Base-by-base conservation (phyloP, 371 early-diverging fungal genomes). In the Mucor piriformis region DNA sequence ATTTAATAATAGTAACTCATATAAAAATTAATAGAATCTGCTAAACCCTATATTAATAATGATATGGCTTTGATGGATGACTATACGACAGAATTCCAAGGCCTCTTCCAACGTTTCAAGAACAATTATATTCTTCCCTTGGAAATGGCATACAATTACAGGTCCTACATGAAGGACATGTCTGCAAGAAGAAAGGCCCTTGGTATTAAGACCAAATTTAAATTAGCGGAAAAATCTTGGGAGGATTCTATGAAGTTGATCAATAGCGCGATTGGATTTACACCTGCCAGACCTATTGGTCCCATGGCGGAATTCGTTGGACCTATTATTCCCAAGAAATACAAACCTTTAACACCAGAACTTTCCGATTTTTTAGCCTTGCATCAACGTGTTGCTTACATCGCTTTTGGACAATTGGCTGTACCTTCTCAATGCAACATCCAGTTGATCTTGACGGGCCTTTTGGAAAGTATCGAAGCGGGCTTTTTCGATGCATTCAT, bases 371-470 rank as follows among this genome's bases (percentile, higher is more conserved):
- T 63, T 37, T 40, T 72, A 1, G 57, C 66, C 37, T 11, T 33
- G 3, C 68, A 69, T 33, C 1, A 33, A 11, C 61, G 59, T n/a
- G n/a, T n/a, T n/a, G n/a, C n/a, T n/a, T n/a, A n/a, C n/a, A n/a
- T n/a, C n/a, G n/a, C n/a, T n/a, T 80, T 80, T 61, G 77, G 77
- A 3, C 75, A 74, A 15, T 62, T 57, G 1, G 70, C 66, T 6
- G 37, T 50, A 8, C 62, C 70, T 1, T 18, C 51, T 2, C 16
- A 33, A 3, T 12, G 51, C 1, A 63, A 67, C 23, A 52, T 69
- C 10, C n/a, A 50, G 1, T 34, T 62, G 1, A 54, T 79, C 15
- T 21, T 75, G 18, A 54, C 60, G 0, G 59, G 62, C 29, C 73
- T n/a, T 6, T 10, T 72, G 1, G 61, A 66, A 16, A 51, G 55